Evolutionary conservation across 345 rosid species (phyloP), one percentile per base, ranked within the genome.

Genomic region (Eucalyptus cloeziana): DNA sequence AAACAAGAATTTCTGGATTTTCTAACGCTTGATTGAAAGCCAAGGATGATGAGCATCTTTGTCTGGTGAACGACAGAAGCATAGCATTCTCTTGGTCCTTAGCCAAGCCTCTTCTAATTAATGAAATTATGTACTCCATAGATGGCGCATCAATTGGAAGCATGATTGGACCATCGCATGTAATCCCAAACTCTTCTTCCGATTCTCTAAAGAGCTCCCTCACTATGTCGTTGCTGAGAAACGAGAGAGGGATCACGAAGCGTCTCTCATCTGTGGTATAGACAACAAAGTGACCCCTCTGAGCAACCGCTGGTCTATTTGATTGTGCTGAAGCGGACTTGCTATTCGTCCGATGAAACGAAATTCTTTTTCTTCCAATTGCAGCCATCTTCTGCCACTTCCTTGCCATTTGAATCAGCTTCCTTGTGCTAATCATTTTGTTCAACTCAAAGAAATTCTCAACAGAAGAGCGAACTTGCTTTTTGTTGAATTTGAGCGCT

Each of bases 71-170:
- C 15, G 90, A 64, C 12, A 67, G 40, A 4, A 79, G 87, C 54
- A 93, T 31, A 85, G 94, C 91, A 3, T 86, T 92, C 87, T 92
- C 93, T 8, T 91, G 88, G 30, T 94, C 92, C 88, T 52, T 76
- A 62, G 89, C 89, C 44, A 92, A 44, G 54, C 89, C 22, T 85
- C 88, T 10, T 86, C 86, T 19, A 31, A 89, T 49, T 85, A 92
- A 15, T 54, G 87, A 88, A 24, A 92, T 87, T 2, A 94, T 69
- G 69, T 90, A 91, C 52, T 89, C 87, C 88, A 91, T 51, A 85
- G 91, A 90, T 45, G 54, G 62, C 44, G 88, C 64, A 49, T 89
- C 50, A n/a, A 64, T 81, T 14, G 88, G 88, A 62, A 89, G 64
- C 25, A 50, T 43, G 85, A 89, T 89, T 10, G 90, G 88, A 31